Evolutionary conservation across 129 eudicot genomes (phyloP), one percentile per base, ranked within the genome.

Genomic region (Centrapalus pauciflorus): DNA sequence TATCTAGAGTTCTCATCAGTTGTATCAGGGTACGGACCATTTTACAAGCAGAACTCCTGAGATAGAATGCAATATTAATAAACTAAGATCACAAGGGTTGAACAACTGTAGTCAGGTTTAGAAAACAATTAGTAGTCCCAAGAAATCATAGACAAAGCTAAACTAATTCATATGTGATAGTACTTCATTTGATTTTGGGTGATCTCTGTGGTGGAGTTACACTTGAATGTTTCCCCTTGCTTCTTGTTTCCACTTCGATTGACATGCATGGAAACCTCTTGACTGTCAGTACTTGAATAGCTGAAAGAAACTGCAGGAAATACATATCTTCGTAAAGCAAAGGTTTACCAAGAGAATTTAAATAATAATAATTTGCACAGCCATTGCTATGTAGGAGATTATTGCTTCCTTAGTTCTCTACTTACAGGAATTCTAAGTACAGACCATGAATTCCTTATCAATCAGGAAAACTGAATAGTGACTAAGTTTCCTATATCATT

Each of bases 181-280:
- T 73, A 94, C 99, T 89, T 89, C 99, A 94, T 94, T 74, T 86
- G 90, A 59, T 74, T 89, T 26, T 96, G 90, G 79, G 97, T 94
- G 54, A 94, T 76, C 78, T 94, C 95, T 25, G 87, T 77, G 7
- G 70, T 71, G 34, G 99, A 82, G 81, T 92, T 63, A 80, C 78
- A 77, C 73, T 87, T 92, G 80, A 89, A 89, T 62, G 90, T 79
- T 54, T 84, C 95, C 59, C 95, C 96, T 67, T 80, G 83, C 75
- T 86, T 93, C 79, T 89, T 94, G 73, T 75, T 84, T 71, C 99
- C 95, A 55, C 67, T 70, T 19, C 99, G 99, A 59, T 82, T 94
- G 74, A 94, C 79, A 74, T 94, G 84, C 96, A 94, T 82, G 23
- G 90, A 94, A 21, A 94, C 96, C 77, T 89, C 99, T 77, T 84